phyloP scores from a whole-genome alignment of 345 rosid genomes.

The Linum lewisii region DNA sequence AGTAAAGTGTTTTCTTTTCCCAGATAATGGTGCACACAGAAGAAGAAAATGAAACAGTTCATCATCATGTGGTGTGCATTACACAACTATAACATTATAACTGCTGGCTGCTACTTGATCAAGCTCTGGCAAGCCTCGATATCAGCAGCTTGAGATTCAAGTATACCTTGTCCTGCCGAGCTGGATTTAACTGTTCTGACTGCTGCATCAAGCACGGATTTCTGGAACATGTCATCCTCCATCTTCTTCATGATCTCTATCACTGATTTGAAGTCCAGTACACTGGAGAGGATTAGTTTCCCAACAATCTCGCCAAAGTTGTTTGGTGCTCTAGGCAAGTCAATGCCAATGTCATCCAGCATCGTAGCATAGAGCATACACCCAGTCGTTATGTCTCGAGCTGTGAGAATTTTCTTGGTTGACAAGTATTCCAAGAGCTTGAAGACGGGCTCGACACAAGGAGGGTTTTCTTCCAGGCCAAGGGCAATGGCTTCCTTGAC shows the following conservation, averaged over 20 bases:
- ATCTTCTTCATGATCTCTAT: conserved; percentile 53
- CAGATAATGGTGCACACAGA: not conserved
- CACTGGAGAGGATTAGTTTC: conserved; percentile 40
- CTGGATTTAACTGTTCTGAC: conserved; percentile 26
- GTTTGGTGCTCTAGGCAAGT: conserved; percentile 68
- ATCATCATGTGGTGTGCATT: not conserved
- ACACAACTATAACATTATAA: too few relatives aligned
- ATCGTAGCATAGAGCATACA: conserved; percentile 54
- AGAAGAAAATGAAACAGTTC: not conserved
- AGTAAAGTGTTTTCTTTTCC: not conserved
- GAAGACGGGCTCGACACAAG: conserved; percentile 37
- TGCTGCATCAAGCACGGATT: conserved; percentile 47
- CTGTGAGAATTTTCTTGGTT: conserved; percentile 36
- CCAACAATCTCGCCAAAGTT: conserved; percentile 75
- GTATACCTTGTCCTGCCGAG: conserved; percentile 27
- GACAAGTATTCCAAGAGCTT: conserved; percentile 44
- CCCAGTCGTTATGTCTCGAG: conserved; percentile 47
- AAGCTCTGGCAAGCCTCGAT: conserved; percentile 53
- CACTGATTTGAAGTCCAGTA: conserved; percentile 42
- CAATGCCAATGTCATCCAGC: conserved; percentile 79
- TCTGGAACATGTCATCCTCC: conserved; percentile 52
- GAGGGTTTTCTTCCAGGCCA: conserved; percentile 65
- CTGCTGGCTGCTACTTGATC: conserved; percentile 13
- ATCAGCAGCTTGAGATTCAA: conserved; percentile 42
- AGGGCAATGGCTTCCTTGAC: conserved; percentile 72